phyloP scores from a whole-genome alignment of 345 rosid species.

The Eucalyptus polyanthemos region DNA sequence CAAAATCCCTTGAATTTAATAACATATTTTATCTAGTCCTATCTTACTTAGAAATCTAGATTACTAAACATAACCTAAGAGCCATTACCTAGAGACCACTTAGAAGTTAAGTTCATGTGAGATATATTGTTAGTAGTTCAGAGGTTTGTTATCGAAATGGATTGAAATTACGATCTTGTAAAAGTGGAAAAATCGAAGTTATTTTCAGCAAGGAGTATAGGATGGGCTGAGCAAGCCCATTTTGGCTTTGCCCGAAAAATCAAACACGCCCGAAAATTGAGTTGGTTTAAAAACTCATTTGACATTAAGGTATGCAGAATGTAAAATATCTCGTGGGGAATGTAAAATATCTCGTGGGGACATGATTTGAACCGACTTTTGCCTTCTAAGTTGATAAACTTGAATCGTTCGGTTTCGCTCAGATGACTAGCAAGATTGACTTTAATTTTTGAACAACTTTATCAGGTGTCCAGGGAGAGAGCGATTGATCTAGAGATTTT shows the following conservation, averaged over 20 bases:
- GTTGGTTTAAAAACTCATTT: not conserved
- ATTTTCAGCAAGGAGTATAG: not conserved
- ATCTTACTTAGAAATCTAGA: too few species aligned
- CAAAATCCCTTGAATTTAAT: too few species aligned
- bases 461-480: not conserved
- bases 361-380: not conserved
- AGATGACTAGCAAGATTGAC: not conserved
- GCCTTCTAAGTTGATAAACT: not conserved
- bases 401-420: not conserved
- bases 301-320: not conserved
- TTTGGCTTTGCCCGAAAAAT: not conserved
- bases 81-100: not conserved
- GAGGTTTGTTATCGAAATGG: not conserved
- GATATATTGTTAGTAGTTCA: not conserved
- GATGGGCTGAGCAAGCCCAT: not conserved
- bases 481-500: not conserved
- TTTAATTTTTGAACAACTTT: not conserved
- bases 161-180: not conserved
- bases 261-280: not conserved
- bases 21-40: rapidly evolving
- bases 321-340: not conserved
- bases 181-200: not conserved
- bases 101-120: not conserved
- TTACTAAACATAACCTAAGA: rapidly evolving
- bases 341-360: not conserved